Conservation (phyloP, 441 rosid genomes). For the Erodium texanum region DNA sequence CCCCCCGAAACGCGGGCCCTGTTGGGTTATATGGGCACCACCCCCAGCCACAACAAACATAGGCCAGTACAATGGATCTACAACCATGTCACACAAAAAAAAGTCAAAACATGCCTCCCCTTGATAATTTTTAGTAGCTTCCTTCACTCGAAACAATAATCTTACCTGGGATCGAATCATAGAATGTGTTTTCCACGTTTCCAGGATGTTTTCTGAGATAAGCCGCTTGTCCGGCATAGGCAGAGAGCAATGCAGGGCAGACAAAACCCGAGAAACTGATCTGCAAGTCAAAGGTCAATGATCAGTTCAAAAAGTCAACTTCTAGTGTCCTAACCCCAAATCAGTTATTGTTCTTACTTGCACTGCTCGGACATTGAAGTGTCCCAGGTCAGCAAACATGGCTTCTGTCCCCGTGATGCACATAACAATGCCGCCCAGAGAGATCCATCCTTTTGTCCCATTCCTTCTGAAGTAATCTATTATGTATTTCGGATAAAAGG, state of each 20-base stretch:
- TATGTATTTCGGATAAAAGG: slow-evolving; percentile 58
- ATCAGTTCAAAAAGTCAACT: background rate
- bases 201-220: slow-evolving; percentile 41
- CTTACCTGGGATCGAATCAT: slow-evolving; percentile 54
- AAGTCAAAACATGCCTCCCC: background rate
- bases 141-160: background rate
- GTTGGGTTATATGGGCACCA: too few species aligned
- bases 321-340: too few species aligned
- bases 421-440: slow-evolving; percentile 65
- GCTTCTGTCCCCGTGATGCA: slow-evolving; percentile 77
- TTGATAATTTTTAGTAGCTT: too few species aligned
- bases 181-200: slow-evolving; percentile 48
- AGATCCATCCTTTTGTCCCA: slow-evolving; percentile 47
- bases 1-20: too few species aligned
- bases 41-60: slow-evolving; percentile 55
- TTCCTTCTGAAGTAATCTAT: slow-evolving; percentile 46
- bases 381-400: slow-evolving; percentile 84
- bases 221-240: slow-evolving; percentile 72
- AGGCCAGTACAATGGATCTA: slow-evolving; percentile 71
- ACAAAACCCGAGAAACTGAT: slow-evolving; percentile 49
- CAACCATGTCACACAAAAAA: background rate
- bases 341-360: slow-evolving; percentile 47
- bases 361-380: slow-evolving; percentile 57
- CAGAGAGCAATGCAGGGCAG: slow-evolving; percentile 43
- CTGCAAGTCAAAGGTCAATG: slow-evolving; percentile 24